These are phyloP conservation scores for Trametes versicolor DNA, from an alignment of 1,284 basidiomycete genomes.

Conservation along the genomic window DNA sequence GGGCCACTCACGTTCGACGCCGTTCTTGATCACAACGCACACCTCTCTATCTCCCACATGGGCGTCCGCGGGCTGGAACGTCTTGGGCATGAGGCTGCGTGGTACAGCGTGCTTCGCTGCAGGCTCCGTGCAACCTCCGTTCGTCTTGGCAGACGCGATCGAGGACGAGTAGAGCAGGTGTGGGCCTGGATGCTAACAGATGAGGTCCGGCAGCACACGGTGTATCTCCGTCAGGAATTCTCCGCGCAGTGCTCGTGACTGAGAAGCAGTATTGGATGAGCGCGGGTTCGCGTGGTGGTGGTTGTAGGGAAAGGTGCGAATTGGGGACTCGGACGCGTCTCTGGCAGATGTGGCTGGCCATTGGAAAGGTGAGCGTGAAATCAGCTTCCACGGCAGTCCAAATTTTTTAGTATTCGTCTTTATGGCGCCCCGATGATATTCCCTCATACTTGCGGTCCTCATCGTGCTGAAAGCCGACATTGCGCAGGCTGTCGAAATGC, in stretches of 20 bases:
- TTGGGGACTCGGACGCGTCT: not conserved
- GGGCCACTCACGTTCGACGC: constrained; percentile 53
- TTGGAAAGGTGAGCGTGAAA: no score
- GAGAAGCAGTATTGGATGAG: not conserved
- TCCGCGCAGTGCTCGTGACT: constrained; percentile 9
- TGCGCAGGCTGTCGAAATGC: no score
- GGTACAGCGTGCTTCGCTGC: constrained; percentile 17
- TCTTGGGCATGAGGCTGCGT: constrained; percentile 39
- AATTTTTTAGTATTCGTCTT: no score
- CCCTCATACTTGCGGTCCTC: no score
- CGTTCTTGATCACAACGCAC: constrained; percentile 51
- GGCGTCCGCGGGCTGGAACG: constrained; percentile 36
- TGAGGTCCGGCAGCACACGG: constrained; percentile 9
- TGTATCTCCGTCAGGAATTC: constrained; percentile 9
- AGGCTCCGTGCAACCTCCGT: constrained; percentile 21
- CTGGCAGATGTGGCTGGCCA: no score
- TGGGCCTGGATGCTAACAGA: constrained; percentile 19
- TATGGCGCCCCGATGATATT: no score
- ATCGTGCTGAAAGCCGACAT: no score
- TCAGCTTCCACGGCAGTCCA: no score
- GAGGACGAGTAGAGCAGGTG: constrained; percentile 21
- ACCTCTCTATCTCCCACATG: constrained; percentile 35
- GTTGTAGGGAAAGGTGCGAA: constrained; percentile 6
- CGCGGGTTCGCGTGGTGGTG: constrained; percentile 5
- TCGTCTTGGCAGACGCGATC: constrained; percentile 12